phyloP scores from a whole-genome alignment of 2,329 filamentous ascomycete genomes.

The Teratosphaeriaceae sp. region DNA sequence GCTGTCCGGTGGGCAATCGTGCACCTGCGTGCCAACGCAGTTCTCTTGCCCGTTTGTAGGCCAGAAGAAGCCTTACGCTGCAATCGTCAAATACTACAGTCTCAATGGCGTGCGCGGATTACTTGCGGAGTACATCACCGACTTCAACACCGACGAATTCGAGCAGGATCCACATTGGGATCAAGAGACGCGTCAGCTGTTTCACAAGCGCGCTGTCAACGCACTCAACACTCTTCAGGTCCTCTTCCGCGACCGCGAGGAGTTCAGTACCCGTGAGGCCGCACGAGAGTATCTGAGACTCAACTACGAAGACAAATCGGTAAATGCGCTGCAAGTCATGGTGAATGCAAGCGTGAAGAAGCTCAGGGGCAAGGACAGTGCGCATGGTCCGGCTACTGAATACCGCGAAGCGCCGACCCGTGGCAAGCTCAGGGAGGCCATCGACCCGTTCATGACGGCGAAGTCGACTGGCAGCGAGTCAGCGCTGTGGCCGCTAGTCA shows the following conservation, averaged over 20 bases:
- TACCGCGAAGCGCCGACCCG: slow-evolving; percentile 12
- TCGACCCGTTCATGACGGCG: slow-evolving; percentile 15
- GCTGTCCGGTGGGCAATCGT: slow-evolving; percentile 10
- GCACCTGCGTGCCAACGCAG: slow-evolving; percentile 12
- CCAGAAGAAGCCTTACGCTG: slow-evolving; percentile 12
- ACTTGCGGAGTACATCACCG: slow-evolving; percentile 5
- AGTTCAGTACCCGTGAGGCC: neutral
- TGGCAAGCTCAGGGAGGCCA: slow-evolving; percentile 7
- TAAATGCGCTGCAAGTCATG: neutral
- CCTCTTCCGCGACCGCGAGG: slow-evolving; percentile 12
- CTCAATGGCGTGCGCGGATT: slow-evolving; percentile 1
- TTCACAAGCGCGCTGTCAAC: slow-evolving; percentile 6
- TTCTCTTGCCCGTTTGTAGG: slow-evolving; percentile 5
- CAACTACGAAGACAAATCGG: neutral
- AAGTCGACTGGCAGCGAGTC: slow-evolving; percentile 3
- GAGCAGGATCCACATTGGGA: slow-evolving; percentile 13
- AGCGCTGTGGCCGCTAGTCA: slow-evolving; percentile 19
- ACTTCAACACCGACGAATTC: slow-evolving; percentile 11
- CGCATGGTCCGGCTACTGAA: slow-evolving; percentile 2
- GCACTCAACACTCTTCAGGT: slow-evolving; percentile 11
- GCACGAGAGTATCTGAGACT: neutral
- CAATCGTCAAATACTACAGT: slow-evolving; percentile 10
- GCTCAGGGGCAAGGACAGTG: neutral
- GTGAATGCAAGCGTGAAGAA: neutral
- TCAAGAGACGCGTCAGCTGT: slow-evolving; percentile 6